Evolutionary conservation across 805 yeast genomes (phyloP).

Genomic region (Cyberlindnera misumaiensis): DNA sequence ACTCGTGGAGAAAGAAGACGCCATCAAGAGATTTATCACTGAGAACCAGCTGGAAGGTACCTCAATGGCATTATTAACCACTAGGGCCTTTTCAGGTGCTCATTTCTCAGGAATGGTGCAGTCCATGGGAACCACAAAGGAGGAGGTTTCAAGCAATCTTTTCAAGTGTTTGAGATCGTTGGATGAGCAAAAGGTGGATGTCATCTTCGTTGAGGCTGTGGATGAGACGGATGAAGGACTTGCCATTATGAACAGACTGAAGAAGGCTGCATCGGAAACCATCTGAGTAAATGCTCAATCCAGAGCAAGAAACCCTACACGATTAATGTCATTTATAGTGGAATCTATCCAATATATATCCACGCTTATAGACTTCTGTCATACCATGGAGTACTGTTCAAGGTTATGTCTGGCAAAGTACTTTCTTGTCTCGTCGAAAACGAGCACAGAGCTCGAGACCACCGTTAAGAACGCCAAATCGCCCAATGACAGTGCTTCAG

Average conservation of each 20-base stretch:
- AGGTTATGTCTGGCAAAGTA: constrained; percentile 22
- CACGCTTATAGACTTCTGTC: background rate
- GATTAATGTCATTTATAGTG: background rate
- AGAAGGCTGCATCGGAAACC: constrained; percentile 69
- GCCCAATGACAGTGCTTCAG: constrained; percentile 73
- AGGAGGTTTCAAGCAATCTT: constrained; percentile 66
- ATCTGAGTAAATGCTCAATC: constrained; percentile 21
- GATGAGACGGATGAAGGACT: constrained; percentile 73
- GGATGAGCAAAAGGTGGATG: constrained; percentile 57
- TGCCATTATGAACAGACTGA: constrained; percentile 89
- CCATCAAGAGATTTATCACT: constrained; percentile 24
- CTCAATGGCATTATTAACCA: constrained; percentile 48
- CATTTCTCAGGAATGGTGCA: constrained; percentile 20
- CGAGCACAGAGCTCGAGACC: constrained; percentile 74
- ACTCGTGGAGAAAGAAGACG: constrained; percentile 41
- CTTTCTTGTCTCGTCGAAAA: constrained; percentile 81
- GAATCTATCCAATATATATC: too few species aligned
- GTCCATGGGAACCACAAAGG: constrained; percentile 36
- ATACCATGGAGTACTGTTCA: constrained; percentile 22
- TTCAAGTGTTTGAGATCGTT: constrained; percentile 69
- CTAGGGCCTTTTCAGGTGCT: constrained; percentile 22
- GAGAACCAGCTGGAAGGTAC: constrained; percentile 17
- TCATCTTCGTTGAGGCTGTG: constrained; percentile 81
- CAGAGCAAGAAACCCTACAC: too few species aligned
- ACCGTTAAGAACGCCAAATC: constrained; percentile 60